Base-by-base conservation (phyloP, 2,329 filamentous ascomycete genomes). In the Fusarium armeniacum region DNA sequence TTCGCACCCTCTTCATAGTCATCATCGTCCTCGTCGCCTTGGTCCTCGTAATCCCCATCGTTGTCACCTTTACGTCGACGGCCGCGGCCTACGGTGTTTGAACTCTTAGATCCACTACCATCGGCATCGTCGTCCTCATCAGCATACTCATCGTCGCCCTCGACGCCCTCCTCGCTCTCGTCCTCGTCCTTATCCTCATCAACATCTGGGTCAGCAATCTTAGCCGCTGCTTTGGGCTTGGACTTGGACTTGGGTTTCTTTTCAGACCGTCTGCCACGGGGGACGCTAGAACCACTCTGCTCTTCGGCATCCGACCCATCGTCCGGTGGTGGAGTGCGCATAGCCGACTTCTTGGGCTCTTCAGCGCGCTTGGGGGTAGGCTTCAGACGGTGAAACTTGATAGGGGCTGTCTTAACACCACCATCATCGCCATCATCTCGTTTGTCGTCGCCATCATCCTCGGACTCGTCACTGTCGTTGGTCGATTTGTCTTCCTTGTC, bases 1-100 rank as follows among this genome's bases (percentile, higher is more conserved):
- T 13, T 12, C 6, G 4, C 6, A 2, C 4, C 10, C 36, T 22
- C 59, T 3, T 62, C 55, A 1, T 52, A 26, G 3, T 70, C 68
- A 1, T 66, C 55, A 2, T 40, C 36, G 41, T 58, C 3, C 3
- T 61, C 53, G 0, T 56, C 45, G 0, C 46, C 67, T 9, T 58
- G 58, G 1, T 61, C 54, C 18, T 70, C 67, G 13, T 62, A 67
- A 2, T 67, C 54, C 5, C 45, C 52, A 9, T 67, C 69, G 2
- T 59, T 16, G 0, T 72, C 58, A 2, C 24, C 26, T 1, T 4
- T 28, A 13, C n/a, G 26, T 6, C 41, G 44, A 38, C 32, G 54
- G 2, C 11, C 35, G 52, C 64, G 45, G 20, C 57, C 49, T 40
- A 44, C 30, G 3, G 53, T 49, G 2, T 15, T 49, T 18, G 54